Conservation (phyloP, 345 rosid species). For the Heritiera littoralis region DNA sequence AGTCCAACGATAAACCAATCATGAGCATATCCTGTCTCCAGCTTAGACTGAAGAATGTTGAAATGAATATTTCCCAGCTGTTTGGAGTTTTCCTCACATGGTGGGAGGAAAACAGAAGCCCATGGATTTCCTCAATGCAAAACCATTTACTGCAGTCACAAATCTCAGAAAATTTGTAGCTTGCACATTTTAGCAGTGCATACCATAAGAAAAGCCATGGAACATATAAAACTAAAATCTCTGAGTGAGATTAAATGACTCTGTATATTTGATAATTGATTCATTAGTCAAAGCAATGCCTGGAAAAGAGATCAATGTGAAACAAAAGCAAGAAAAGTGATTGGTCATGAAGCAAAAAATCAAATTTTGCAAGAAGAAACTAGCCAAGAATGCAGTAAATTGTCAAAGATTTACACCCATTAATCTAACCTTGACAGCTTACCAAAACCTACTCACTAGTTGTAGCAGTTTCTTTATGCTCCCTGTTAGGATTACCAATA, state of each 20-base stretch:
- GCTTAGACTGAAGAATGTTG: not conserved
- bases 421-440: not conserved
- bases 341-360: not conserved
- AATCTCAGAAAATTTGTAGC: not conserved
- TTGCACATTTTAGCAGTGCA: not conserved
- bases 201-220: not conserved
- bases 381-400: not conserved
- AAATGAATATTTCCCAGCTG: not conserved
- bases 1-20: slow-evolving; percentile 2
- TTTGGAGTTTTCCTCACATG: not conserved
- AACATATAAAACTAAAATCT: not conserved
- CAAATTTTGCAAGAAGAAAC: not conserved
- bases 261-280: not conserved
- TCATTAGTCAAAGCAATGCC: not conserved
- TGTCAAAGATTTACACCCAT: not conserved
- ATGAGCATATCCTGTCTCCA: not conserved
- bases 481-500: slow-evolving; percentile 16
- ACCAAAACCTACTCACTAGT: not conserved
- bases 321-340: slow-evolving; percentile 6
- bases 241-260: not conserved
- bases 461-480: slow-evolving; percentile 6
- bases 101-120: not conserved
- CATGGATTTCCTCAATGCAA: not conserved
- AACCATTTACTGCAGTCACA: not conserved
- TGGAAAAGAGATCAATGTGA: not conserved